A percentile compares a stretch with the other conserved stretches of the same genome.
Evolutionary conservation across 306 rosid species (phyloP).

Genomic region (Ziziphus jujuba): DNA sequence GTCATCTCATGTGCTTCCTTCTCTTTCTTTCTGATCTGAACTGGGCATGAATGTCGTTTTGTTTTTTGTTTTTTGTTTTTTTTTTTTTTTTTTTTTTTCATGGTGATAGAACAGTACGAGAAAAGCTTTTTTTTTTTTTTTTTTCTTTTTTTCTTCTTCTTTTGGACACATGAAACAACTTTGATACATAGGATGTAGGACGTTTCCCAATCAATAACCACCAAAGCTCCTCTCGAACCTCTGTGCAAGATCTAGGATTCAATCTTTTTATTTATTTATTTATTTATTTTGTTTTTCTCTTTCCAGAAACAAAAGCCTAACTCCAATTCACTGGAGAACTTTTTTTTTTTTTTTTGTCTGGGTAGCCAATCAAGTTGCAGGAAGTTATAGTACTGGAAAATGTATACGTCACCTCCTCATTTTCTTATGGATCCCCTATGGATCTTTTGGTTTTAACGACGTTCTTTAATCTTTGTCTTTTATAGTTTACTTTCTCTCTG

Average conservation of each 20-base stretch:
- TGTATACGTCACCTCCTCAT: conserved; percentile 35
- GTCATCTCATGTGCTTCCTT: conserved; percentile 5
- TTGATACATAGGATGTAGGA: background rate
- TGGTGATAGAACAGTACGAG: conserved; percentile 42
- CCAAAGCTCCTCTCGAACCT: conserved; percentile 37
- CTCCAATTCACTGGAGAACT: no score
- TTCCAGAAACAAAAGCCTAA: background rate
- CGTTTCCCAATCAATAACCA: conserved; percentile 7
- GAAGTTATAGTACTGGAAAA: background rate
- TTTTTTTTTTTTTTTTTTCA: background rate
- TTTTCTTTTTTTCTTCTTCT: background rate
- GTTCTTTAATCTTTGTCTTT: conserved; percentile 1
- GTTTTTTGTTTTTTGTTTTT: conserved; percentile 5
- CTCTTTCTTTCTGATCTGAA: conserved; percentile 7
- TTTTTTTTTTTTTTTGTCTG: no score
- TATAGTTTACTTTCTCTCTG: no score
- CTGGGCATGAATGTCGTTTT: background rate
- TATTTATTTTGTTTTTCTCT: background rate
- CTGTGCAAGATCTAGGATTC: conserved; percentile 56
- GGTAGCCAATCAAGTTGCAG: no score
- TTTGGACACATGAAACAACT: conserved; percentile 17
- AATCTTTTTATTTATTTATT: conserved; percentile 2
- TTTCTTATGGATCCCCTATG: conserved; percentile 7
- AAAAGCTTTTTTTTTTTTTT: conserved; percentile 13
- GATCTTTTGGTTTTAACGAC: conserved; percentile 42